Conservation (phyloP, 441 rosid genomes). For the Pelargonium exstipulatum region DNA sequence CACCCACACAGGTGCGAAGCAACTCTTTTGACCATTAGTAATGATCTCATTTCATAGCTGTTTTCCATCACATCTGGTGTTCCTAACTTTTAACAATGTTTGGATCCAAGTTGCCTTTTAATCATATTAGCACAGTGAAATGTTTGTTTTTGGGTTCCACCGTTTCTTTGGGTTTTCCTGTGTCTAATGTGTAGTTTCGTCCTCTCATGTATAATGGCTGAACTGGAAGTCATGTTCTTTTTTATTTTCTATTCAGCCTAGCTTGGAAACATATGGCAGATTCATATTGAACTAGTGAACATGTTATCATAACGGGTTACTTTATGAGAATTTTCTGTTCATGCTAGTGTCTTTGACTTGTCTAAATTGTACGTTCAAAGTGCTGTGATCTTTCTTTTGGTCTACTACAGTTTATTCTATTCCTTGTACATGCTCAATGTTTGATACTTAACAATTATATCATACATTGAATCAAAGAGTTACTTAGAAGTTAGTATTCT, state of each 20-base stretch:
- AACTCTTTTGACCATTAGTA: constrained; percentile 15
- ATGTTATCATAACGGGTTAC: neutral
- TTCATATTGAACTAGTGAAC: neutral
- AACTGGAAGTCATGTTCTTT: neutral
- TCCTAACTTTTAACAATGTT: neutral
- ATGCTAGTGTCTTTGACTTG: constrained; percentile 7
- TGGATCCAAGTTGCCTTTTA: neutral
- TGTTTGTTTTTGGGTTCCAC: neutral
- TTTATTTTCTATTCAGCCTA: neutral
- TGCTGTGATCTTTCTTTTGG: neutral
- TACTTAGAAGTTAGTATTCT: neutral
- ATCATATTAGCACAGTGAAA: neutral
- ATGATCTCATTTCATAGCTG: constrained; percentile 18
- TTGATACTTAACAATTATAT: neutral
- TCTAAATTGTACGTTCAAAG: neutral
- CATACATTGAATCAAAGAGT: neutral
- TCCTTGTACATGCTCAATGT: neutral
- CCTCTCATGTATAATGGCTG: neutral
- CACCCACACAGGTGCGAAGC: constrained; percentile 80
- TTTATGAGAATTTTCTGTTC: neutral
- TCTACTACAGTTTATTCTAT: neutral
- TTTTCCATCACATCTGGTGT: constrained; percentile 1
- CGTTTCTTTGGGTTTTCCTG: neutral
- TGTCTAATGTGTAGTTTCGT: neutral
- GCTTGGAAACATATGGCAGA: neutral